phyloP scores from a whole-genome alignment of 2,329 filamentous ascomycete species.

The Venturiaceae sp. region DNA sequence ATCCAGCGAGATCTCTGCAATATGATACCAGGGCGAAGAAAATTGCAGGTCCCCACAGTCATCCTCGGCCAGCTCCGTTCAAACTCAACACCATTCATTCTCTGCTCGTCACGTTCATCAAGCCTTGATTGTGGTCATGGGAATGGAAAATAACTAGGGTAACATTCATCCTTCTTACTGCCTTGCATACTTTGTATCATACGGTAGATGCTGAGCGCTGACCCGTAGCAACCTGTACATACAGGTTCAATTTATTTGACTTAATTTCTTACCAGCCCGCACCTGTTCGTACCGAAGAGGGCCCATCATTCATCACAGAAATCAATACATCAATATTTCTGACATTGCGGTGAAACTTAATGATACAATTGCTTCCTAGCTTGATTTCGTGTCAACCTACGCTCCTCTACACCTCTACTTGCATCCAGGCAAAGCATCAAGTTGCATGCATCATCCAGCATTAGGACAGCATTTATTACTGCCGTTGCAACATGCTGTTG shows the following conservation, averaged over 20 bases:
- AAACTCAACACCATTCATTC: not conserved
- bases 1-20: not conserved
- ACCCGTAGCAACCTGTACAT: no score
- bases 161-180: no score
- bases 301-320: no score
- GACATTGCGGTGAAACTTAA: no score
- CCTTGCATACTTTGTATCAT: no score
- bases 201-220: no score
- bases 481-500: not conserved
- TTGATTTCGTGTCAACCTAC: not conserved
- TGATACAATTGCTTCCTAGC: not conserved
- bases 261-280: no score
- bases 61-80: not conserved
- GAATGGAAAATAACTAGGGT: no score
- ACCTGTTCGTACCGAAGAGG: no score
- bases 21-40: not conserved
- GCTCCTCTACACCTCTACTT: not conserved
- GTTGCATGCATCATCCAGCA: not conserved
- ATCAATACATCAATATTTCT: no score
- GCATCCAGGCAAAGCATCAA: not conserved
- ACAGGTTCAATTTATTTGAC: no score
- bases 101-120: not conserved
- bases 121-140: not conserved
- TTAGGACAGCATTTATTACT: not conserved
- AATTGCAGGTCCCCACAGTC: not conserved